Conservation (phyloP, 352 stramenopile species). For the Phytophthora kernoviae region DNA sequence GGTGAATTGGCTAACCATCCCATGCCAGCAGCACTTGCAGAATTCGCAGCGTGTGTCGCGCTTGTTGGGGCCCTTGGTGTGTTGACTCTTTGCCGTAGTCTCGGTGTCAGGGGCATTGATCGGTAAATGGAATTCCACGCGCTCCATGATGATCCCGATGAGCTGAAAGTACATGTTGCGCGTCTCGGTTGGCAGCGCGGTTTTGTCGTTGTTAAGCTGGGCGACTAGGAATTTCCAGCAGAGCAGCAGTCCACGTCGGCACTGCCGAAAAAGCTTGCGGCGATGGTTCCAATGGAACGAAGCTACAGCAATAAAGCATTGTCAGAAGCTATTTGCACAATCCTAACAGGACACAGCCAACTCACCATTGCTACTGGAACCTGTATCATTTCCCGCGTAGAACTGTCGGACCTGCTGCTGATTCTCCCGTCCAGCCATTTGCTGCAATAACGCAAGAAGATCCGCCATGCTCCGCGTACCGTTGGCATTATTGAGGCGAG, state of each 20-base stretch:
- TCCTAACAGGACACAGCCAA: background rate
- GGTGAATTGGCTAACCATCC: constrained; percentile 39
- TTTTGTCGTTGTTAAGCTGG: constrained; percentile 59
- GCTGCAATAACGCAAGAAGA: constrained; percentile 51
- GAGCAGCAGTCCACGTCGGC: constrained; percentile 57
- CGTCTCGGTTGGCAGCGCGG: constrained; percentile 34
- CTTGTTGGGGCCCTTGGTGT: constrained; percentile 14
- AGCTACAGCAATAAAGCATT: constrained; percentile 2
- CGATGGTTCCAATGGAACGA: constrained; percentile 22
- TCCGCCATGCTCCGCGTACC: constrained; percentile 24
- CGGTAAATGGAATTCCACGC: constrained; percentile 67
- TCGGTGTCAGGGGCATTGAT: constrained; percentile 12
- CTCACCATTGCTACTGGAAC: constrained; percentile 11
- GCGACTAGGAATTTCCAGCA: constrained; percentile 72
- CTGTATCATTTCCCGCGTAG: constrained; percentile 43
- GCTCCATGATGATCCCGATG: constrained; percentile 63
- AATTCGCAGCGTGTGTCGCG: constrained; percentile 10
- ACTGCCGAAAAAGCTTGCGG: constrained; percentile 59
- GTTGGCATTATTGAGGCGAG: constrained; percentile 10
- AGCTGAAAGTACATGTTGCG: constrained; percentile 70
- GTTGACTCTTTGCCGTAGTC: constrained; percentile 1
- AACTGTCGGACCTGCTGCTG: constrained; percentile 59
- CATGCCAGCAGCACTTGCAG: constrained; percentile 11
- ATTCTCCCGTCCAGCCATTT: constrained; percentile 64
- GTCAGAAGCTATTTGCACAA: background rate